phyloP scores from a whole-genome alignment of 495 filamentous ascomycete species.

The Penicillium chermesinum region DNA sequence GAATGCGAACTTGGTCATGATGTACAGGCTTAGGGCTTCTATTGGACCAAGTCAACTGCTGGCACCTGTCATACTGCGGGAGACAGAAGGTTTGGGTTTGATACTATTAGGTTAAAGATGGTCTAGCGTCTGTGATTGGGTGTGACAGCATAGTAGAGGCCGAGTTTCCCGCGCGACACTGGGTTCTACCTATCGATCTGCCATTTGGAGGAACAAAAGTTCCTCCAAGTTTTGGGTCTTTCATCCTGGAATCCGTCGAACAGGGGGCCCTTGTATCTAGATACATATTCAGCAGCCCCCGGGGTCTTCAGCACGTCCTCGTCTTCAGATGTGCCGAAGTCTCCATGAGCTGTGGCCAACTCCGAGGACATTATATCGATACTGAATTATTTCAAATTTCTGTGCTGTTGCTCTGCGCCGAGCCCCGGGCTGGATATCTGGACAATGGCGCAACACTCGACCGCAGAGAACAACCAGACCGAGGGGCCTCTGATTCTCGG shows the following conservation, averaged over 20 bases:
- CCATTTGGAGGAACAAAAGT: not conserved
- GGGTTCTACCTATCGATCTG: not conserved
- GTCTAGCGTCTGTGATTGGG: not conserved
- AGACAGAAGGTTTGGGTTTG: not conserved
- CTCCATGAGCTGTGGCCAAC: no score
- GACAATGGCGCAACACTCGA: not conserved
- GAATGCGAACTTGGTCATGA: not conserved
- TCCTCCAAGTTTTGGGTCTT: not conserved
- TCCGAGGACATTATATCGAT: no score
- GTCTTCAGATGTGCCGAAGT: no score
- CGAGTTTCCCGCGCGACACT: not conserved
- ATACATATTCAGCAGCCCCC: not conserved
- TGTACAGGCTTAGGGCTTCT: not conserved
- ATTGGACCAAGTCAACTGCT: not conserved
- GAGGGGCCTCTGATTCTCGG: conserved; percentile 10
- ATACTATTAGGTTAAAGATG: not conserved
- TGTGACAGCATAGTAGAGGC: not conserved
- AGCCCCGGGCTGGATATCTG: not conserved
- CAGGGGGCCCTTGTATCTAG: not conserved
- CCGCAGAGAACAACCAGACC: not conserved
- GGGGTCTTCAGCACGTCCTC: not conserved
- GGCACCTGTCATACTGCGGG: not conserved
- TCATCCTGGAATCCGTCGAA: not conserved
- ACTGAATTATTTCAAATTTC: not conserved
- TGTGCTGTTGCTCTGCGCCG: not conserved